Evolutionary conservation across 176 grass and related monocot genomes (phyloP), one percentile per base, ranked within the genome.

Genomic region (Pharus latifolius): DNA sequence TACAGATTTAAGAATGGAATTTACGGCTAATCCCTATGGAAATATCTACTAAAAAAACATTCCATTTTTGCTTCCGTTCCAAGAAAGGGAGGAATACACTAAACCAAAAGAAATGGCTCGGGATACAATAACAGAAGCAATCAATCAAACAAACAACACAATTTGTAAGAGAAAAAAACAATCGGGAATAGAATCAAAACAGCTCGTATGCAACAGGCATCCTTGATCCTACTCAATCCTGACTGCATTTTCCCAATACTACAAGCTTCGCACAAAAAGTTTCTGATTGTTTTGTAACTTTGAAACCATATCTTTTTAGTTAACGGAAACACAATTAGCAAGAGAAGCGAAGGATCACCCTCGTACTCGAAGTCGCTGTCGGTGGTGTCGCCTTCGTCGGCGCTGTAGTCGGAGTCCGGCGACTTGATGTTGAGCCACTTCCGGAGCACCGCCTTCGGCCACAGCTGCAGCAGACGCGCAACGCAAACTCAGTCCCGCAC

Each of bases 361-460:
- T 98, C 90, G 27, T 78, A 76, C 58, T 98, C 90, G 28, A 67
- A 78, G 8, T 94, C 90, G 82, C 90, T 88, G 45, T 88, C 89
- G 57, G 95, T 85, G 49, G 87, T 79, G 20, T 93, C 95, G 37
- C 45, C 75, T 75, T 98, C 95, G 66, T 98, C 95, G 76, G 95
- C 90, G 74, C 95, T 98, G 61, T 84, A 98, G 19, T 98, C 90
- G 32, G 87, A 98, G 3, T 91, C 84, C 60, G 73, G 65, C 49
- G 95, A 93, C 78, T 48, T 50, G 84, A 98, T 93, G 63, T 98
- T 98, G 75, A 98, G 95, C 95, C 90, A 98, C 58, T 98, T 98
- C 11, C 84, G 84, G 31, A 98, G 75, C 34, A 94, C 84, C 19
- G 88, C 75, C 87, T 78, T 98, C 34, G 74, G 81, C 95, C 95